Conservation (phyloP, 352 stramenopile genomes). For the Peronospora farinosa region DNA sequence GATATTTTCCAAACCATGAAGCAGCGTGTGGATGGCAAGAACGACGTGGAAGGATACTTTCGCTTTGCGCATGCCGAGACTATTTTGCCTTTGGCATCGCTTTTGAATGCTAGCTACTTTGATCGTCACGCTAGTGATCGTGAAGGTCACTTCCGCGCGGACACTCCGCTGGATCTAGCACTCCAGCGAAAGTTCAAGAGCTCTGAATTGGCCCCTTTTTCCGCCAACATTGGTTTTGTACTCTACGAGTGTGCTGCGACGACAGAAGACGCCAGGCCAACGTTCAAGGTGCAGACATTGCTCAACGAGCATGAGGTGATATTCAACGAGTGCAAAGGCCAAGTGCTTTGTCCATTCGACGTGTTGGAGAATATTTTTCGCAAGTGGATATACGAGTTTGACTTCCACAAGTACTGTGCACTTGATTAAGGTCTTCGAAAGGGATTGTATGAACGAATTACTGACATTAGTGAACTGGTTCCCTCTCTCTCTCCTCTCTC, state of each 20-base stretch:
- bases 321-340: slow-evolving; percentile 42
- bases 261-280: neutral
- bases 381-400: slow-evolving; percentile 64
- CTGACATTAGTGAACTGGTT: slow-evolving; percentile 27
- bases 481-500: slow-evolving; percentile 35
- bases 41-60: slow-evolving; percentile 52
- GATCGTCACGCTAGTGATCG: slow-evolving; percentile 47
- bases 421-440: slow-evolving; percentile 10
- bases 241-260: slow-evolving; percentile 52
- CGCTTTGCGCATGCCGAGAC: slow-evolving; percentile 84
- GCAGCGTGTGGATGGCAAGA: slow-evolving; percentile 29
- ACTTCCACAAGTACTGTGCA: slow-evolving; percentile 49
- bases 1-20: slow-evolving; percentile 58
- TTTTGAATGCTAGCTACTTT: slow-evolving; percentile 71
- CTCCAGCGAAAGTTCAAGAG: slow-evolving; percentile 48
- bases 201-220: slow-evolving; percentile 59
- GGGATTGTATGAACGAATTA: neutral
- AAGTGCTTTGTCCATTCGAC: slow-evolving; percentile 46
- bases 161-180: slow-evolving; percentile 49
- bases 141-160: slow-evolving; percentile 53
- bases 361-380: slow-evolving; percentile 51
- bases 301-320: slow-evolving; percentile 60
- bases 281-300: slow-evolving; percentile 48
- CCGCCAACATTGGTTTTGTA: slow-evolving; percentile 78
- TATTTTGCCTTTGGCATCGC: slow-evolving; percentile 62